Evolutionary conservation across 306 rosid species (phyloP).

Genomic region (Biancaea sappan): DNA sequence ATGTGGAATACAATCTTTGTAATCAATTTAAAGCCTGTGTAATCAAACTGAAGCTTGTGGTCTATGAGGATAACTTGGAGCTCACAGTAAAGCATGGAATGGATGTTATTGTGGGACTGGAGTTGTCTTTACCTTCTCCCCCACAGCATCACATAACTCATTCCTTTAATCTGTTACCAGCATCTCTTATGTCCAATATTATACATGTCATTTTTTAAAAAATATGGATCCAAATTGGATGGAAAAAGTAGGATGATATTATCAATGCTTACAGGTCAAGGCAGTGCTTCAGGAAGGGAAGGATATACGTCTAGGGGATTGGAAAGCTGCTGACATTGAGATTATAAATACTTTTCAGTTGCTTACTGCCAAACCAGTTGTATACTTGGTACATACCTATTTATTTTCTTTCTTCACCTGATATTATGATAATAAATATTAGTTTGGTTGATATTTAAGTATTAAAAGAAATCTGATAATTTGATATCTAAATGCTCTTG

Average conservation of each 20-base stretch:
- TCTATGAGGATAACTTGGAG: slow-evolving; percentile 18
- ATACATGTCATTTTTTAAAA: background rate
- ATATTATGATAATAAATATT: slow-evolving; percentile 6
- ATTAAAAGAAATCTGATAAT: background rate
- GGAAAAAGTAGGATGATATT: slow-evolving; percentile 21
- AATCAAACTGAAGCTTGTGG: background rate
- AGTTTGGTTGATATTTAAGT: slow-evolving; percentile 8
- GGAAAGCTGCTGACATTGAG: slow-evolving; percentile 96
- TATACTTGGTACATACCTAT: slow-evolving; percentile 69
- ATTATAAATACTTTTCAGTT: slow-evolving; percentile 88
- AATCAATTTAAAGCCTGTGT: too few species aligned
- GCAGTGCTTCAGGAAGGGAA: slow-evolving; percentile 77
- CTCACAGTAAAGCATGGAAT: background rate
- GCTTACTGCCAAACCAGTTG: slow-evolving; percentile 97
- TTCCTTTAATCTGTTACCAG: background rate
- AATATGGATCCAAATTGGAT: background rate
- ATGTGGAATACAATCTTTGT: background rate
- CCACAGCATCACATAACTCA: background rate
- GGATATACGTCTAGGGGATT: slow-evolving; percentile 93
- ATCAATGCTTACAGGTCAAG: slow-evolving; percentile 67
- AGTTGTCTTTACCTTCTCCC: slow-evolving; percentile 16
- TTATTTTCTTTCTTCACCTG: background rate
- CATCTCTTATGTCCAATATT: slow-evolving; percentile 7
- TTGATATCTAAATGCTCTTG: background rate
- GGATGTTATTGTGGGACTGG: background rate